Evolutionary conservation across 2,329 filamentous ascomycete species (phyloP), one percentile per base, ranked within the genome.

Genomic region (Aureobasidium pullulans): DNA sequence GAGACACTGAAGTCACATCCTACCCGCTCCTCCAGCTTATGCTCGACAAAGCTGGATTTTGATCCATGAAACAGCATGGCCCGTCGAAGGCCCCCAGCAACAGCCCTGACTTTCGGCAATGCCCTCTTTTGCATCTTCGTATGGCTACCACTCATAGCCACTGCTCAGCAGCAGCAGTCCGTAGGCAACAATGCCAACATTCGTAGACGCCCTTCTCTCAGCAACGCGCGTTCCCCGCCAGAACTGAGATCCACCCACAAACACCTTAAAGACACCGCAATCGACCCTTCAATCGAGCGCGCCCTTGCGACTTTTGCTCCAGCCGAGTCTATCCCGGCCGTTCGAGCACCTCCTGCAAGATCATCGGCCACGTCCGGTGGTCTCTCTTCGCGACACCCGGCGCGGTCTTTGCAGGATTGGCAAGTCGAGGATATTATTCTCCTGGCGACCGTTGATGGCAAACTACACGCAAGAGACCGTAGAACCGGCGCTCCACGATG

Each of bases 371-470:
- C 80, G 73, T 83, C 82, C 77, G 82, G 81, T 72, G 77, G 73
- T 69, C 70, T 78, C 60, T 83, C 87, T 79, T 86, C 89, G 88
- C 88, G 87, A 87, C 87, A 89, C 73, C 81, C 82, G 88, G 93
- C 91, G 92, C 92, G 93, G 85, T 95, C 88, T 82, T 82, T 97
- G 84, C 88, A 92, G 84, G 93, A 96, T 79, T 97, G 93, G 93
- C 90, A 96, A 88, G 92, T 96, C 79, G 93, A 97, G 89, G 92
- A 97, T 81, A 96, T 96, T 84, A 89, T 97, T 79, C 90, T 99
- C 81, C 82, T 99, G 88, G 93, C 94, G 89, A 97, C 94, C 84
- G 89, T 97, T 84, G 92, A 97, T 81, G 94, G 94, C 81, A 89
- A 90, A 73, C 84, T 97, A 70, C 89, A 96, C 78, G 92, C 93